These are phyloP conservation scores for Helminthosporium solani DNA, from an alignment of 2,329 filamentous ascomycete species.

Conservation along the genomic window DNA sequence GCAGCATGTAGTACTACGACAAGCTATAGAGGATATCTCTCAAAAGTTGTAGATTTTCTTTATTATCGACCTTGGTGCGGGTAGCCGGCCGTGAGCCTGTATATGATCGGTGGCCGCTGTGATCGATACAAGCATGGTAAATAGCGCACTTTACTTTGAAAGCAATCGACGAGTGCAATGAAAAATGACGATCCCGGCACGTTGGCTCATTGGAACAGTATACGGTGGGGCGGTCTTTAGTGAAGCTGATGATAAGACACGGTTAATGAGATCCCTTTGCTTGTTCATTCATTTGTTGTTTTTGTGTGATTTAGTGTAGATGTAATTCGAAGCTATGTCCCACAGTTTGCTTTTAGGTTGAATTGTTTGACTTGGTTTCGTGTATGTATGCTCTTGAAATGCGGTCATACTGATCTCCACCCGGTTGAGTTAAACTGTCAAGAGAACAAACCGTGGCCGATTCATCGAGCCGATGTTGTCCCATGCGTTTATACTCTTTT, in stretches of 20 bases:
- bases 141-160: constrained; percentile 30
- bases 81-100: constrained; percentile 37
- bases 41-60: constrained; percentile 48
- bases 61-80: constrained; percentile 33
- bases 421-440: too few relatives aligned
- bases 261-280: constrained; percentile 34
- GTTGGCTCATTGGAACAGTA: constrained; percentile 24
- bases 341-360: constrained; percentile 13
- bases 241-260: constrained; percentile 32
- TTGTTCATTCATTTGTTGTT: constrained; percentile 20
- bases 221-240: constrained; percentile 23
- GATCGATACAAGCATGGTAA: constrained; percentile 22
- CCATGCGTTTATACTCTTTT: too few relatives aligned
- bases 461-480: too few relatives aligned
- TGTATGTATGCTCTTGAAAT: too few relatives aligned
- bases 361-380: too few relatives aligned
- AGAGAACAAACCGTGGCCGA: too few relatives aligned
- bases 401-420: too few relatives aligned
- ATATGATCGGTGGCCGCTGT: constrained; percentile 37
- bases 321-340: constrained; percentile 33
- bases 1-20: constrained; percentile 80
- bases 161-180: constrained; percentile 26
- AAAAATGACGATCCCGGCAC: constrained; percentile 42
- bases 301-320: constrained; percentile 39
- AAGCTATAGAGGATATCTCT: constrained; percentile 75